A percentile compares a stretch with the other conserved stretches of the same genome.
These are phyloP conservation scores for Volvox africanus DNA, from an alignment of 139 green algal genomes.

Conservation along the genomic window DNA sequence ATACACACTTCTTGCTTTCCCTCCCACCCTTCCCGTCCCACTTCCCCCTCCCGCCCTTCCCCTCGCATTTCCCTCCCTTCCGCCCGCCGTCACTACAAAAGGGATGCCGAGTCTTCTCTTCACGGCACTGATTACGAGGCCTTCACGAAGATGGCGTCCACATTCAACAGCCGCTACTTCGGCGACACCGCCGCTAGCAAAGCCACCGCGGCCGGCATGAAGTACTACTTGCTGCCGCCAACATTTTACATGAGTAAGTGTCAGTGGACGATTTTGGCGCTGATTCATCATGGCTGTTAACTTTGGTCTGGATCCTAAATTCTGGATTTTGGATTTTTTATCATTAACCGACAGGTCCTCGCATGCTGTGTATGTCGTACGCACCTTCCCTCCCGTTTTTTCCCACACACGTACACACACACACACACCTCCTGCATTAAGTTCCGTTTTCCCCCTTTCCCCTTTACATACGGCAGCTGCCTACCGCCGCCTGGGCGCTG, in stretches of 20 bases:
- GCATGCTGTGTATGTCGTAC: background rate
- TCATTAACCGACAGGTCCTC: too few relatives aligned
- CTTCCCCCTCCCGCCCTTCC: background rate
- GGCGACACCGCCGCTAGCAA: background rate
- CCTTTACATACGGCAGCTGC: background rate
- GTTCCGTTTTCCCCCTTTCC: background rate
- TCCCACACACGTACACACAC: background rate
- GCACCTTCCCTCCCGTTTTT: background rate
- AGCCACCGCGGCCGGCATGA: background rate
- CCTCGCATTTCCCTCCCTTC: background rate
- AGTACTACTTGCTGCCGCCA: conserved; percentile 40
- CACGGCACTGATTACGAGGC: conserved; percentile 42
- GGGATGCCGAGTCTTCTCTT: background rate
- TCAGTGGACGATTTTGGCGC: background rate
- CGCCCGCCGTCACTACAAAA: background rate
- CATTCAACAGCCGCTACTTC: conserved; percentile 43
- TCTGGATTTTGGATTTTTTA: background rate
- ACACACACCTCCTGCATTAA: background rate
- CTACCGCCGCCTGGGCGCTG: conserved; percentile 26
- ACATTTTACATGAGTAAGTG: conserved; percentile 50
- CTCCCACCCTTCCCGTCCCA: background rate
- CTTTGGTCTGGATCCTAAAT: too few relatives aligned
- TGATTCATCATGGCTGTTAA: background rate
- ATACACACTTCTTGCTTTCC: background rate
- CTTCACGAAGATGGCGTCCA: background rate